Evolutionary conservation across 768 basidiomycete genomes (phyloP), one percentile per base, ranked within the genome.

Genomic region (Mycena chlorophos): DNA sequence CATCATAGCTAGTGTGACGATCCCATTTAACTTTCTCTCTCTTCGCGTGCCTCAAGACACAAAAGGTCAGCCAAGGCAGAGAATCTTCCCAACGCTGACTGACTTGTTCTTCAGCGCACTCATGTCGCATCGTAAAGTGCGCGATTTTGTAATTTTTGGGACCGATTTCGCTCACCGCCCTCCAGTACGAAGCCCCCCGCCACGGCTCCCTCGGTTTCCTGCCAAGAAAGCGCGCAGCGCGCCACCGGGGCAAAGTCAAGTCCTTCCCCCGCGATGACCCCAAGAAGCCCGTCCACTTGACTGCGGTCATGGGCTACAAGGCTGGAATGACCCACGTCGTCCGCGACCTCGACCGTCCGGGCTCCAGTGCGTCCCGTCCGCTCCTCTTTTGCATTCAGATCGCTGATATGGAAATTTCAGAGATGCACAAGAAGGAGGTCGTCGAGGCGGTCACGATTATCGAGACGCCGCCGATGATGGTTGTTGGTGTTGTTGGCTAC

Each of bases 381-480:
- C 39, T 38, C 20, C 14, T 49, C 38, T 25, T 26, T 13, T 28
- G 39, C 14, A 48, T 20, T 29, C 5, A 23, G 57, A 16, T 17
- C 20, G 55, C 0, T 29, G 42, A 1, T 8, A 54, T 48, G 38
- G 30, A 52, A 5, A 43, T 17, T 38, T 34, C 73, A 98, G 95
- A 99, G 82, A 97, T 98, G 94, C 97, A 99, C 89, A 99, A 98
- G 81, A 89, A 92, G 72, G 97, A 99, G 76, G 88, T 99, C 59
- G 97, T 99, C 60, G 97, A 99, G 82, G 94, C 95, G 42, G 96
- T 95, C 65, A 89, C 93, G 60, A 76, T 99, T 72, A 75, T 99
- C 68, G 97, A 99, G 79, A 96, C 95, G 20, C 97, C 97, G 27
- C 96, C 97, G 51, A 83, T 99, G 80, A 87, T 98, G 56, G 85